Base-by-base conservation (phyloP, 2,329 filamentous ascomycete genomes). In the Atkinsonella hypoxylon region DNA sequence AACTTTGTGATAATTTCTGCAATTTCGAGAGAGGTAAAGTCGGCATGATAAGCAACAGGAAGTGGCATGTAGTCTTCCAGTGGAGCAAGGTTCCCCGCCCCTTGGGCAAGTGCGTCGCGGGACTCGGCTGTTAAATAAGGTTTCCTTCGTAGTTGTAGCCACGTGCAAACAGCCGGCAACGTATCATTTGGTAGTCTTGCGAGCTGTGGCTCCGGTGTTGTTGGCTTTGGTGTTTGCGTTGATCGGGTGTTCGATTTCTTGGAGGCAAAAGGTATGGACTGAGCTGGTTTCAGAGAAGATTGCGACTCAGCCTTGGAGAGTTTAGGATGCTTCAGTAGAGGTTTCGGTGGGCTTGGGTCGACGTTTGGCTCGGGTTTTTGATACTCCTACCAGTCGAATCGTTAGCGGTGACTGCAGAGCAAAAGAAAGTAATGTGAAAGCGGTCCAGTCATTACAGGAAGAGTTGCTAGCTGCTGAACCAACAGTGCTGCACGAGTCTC, bases 1-100 rank as follows among this genome's bases (percentile, higher is more conserved):
- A 65, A 44, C 5, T 51, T 49, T n/a, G 50, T 48, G 17, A 59
- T 50, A 17, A 68, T 60, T 15, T 57, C 26, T 30, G 51, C 49
- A 9, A 71, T 55, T 52, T 77, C 74, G 1, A 65, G 60, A 0
- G 53, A 42, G 0, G 64, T 62, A 41, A 77, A 76, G 56, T 76
- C 75, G 7, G 74, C 70, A 53, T 77, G 75, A 17, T 73, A 57
- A n/a, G 49, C 41, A 13, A 51, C 10, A 9, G 54, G 54, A 12
- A 51, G 38, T 31, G 50, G 41, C 20, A 53, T 18, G 8, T 49
- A 41, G 17, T 54, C 49, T 10, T 18, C 49, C 39, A 40, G 32
- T 4, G 45, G 51, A 34, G 58, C 17, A 1, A 47, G 48, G 3
- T 48, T 47, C 32, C 48, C 52, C 20, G 57, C 44, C 3, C 65